phyloP scores from a whole-genome alignment of 2,329 filamentous ascomycete genomes.

The Corniculantispora saksenae region DNA sequence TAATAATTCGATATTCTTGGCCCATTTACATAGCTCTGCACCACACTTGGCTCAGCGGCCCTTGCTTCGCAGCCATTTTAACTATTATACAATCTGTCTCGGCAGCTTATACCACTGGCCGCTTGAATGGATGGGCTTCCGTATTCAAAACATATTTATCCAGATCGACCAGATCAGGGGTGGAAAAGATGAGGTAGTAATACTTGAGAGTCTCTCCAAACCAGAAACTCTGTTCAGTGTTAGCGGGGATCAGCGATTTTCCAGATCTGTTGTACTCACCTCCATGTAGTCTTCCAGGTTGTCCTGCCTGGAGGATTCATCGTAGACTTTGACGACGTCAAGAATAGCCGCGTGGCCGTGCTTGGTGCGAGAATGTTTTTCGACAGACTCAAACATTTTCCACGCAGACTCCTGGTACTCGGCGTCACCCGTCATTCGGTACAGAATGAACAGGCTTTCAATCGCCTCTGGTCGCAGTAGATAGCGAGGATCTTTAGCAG shows the following conservation, averaged over 20 bases:
- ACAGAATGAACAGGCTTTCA: slow-evolving; percentile 78
- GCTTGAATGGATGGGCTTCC: slow-evolving; percentile 52
- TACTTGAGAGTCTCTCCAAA: slow-evolving; percentile 66
- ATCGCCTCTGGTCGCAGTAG: slow-evolving; percentile 75
- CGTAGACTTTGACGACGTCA: slow-evolving; percentile 50
- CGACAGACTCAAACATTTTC: slow-evolving; percentile 68
- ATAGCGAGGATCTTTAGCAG: slow-evolving; percentile 58
- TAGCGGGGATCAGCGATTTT: slow-evolving; percentile 77
- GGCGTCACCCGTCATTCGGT: slow-evolving; percentile 66
- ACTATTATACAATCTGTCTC: neutral
- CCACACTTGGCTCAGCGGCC: neutral
- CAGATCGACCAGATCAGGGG: slow-evolving; percentile 56
- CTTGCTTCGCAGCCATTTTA: neutral
- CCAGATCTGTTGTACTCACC: slow-evolving; percentile 34
- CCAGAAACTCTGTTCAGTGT: slow-evolving; percentile 72
- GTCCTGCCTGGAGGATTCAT: slow-evolving; percentile 41
- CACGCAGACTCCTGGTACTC: slow-evolving; percentile 68
- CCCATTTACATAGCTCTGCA: neutral
- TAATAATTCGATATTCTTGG: neutral
- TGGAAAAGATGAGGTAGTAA: slow-evolving; percentile 60
- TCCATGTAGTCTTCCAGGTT: slow-evolving; percentile 64
- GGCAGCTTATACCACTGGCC: slow-evolving; percentile 23
- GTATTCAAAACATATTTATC: slow-evolving; percentile 62
- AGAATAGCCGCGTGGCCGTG: slow-evolving; percentile 64
- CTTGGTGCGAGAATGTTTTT: slow-evolving; percentile 57